These are phyloP conservation scores for Plasmodium relictum DNA, from an alignment of 169 alveolate species.

Conservation along the genomic window DNA sequence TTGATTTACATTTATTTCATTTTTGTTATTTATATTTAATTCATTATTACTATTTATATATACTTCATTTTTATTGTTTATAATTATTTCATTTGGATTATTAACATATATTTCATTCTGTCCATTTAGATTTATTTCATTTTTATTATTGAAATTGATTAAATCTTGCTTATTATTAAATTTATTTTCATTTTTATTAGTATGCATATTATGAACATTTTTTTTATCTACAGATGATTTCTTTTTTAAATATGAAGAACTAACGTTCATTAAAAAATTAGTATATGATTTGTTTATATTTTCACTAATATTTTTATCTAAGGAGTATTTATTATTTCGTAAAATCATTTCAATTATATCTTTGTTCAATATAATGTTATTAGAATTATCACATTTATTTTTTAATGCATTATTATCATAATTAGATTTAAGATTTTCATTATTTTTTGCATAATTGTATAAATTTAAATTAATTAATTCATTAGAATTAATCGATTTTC, in stretches of 20 bases:
- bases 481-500: not conserved
- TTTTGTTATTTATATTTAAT: not conserved
- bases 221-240: not conserved
- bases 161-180: not conserved
- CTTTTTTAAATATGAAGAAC: constrained; percentile 36
- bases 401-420: not conserved
- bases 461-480: not conserved
- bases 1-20: not conserved
- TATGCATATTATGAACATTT: not conserved
- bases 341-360: constrained; percentile 45
- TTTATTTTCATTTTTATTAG: not conserved
- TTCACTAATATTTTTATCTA: constrained; percentile 15
- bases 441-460: not conserved
- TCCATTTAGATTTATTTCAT: not conserved
- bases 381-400: not conserved
- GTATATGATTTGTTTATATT: constrained; percentile 29
- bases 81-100: not conserved
- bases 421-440: constrained; percentile 1
- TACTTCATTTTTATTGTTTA: not conserved
- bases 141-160: not conserved
- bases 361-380: constrained; percentile 24
- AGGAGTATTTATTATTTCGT: constrained; percentile 34
- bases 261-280: constrained; percentile 38
- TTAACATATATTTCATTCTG: not conserved
- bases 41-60: constrained; percentile 1